Percentiles rank a stretch among this genome's conserved stretches.
Conservation (phyloP, 179 eudicot genomes). For the Beta corolliflora region DNA sequence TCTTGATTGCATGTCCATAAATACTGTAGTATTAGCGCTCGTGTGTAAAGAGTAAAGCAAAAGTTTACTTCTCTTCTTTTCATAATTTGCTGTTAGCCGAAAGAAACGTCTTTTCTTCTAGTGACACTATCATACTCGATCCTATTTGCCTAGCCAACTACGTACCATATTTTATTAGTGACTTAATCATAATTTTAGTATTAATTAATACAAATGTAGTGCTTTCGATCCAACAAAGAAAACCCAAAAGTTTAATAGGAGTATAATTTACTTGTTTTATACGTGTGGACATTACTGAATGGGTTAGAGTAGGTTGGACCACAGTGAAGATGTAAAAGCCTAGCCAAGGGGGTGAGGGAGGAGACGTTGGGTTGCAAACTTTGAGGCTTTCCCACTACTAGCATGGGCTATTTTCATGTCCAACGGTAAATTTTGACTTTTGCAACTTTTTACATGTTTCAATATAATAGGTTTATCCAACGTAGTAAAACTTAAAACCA, state of each 20-base stretch:
- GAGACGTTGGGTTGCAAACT: conserved; percentile 19
- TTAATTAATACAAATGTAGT: too few relatives aligned
- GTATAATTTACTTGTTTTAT: neutral
- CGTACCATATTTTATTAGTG: too few relatives aligned
- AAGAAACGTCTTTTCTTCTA: neutral
- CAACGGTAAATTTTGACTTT: conserved; percentile 44
- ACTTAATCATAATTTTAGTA: too few relatives aligned
- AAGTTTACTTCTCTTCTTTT: neutral
- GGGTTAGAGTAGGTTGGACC: conserved; percentile 26
- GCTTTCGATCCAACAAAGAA: too few relatives aligned
- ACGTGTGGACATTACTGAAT: conserved; percentile 2
- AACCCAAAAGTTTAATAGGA: neutral
- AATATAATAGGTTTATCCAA: too few relatives aligned
- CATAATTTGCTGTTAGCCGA: neutral
- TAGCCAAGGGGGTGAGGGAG: neutral
- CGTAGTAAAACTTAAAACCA: too few relatives aligned
- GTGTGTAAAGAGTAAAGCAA: neutral
- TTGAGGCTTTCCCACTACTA: conserved; percentile 17
- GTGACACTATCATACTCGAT: neutral
- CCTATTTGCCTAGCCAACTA: too few relatives aligned
- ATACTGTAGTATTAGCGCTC: neutral
- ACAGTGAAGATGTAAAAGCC: neutral
- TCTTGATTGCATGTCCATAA: too few relatives aligned
- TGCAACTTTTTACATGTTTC: neutral
- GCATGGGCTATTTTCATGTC: conserved; percentile 16